These are phyloP conservation scores for Coniella vitis DNA, from an alignment of 2,329 filamentous ascomycete genomes.

Conservation along the genomic window DNA sequence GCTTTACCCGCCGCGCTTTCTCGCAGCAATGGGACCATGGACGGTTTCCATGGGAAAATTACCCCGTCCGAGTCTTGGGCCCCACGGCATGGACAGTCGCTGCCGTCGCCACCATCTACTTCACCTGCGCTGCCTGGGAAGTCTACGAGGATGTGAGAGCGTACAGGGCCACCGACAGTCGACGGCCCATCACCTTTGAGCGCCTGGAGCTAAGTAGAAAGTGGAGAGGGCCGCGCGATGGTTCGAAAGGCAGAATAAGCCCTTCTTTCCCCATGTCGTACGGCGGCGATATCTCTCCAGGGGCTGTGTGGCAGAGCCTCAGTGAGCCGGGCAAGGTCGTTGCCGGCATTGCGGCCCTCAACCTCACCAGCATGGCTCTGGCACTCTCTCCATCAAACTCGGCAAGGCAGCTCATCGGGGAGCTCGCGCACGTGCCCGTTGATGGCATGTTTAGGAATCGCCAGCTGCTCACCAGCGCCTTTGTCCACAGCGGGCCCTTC, in stretches of 20 bases:
- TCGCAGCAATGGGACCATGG: not conserved
- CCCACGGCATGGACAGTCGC: slow-evolving; percentile 19
- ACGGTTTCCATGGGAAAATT: not conserved
- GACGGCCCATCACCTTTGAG: slow-evolving; percentile 6
- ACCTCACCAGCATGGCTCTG: slow-evolving; percentile 15
- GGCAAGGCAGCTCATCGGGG: not conserved
- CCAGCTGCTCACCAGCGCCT: slow-evolving; percentile 23
- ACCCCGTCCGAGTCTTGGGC: slow-evolving; percentile 17
- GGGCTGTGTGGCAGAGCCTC: slow-evolving; percentile 15
- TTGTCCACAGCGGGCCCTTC: slow-evolving; percentile 22
- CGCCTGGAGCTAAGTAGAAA: slow-evolving; percentile 8
- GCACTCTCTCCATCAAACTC: slow-evolving; percentile 11
- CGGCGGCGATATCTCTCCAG: slow-evolving; percentile 9
- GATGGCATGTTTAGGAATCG: slow-evolving; percentile 1
- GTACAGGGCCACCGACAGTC: not conserved
- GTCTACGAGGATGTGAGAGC: slow-evolving; percentile 6
- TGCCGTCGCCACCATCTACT: slow-evolving; percentile 15
- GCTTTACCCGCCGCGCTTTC: not conserved
- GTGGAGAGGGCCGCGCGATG: not conserved
- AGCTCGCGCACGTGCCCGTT: slow-evolving; percentile 8
- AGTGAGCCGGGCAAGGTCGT: slow-evolving; percentile 8
- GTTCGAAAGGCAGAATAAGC: no score
- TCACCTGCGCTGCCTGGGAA: slow-evolving; percentile 8
- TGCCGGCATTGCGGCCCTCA: slow-evolving; percentile 16
- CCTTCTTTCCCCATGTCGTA: no score